Percentiles rank a stretch among this genome's conserved stretches.
These are phyloP conservation scores for Chaetomium sp. DNA, from an alignment of 2,329 filamentous ascomycete genomes.

Conservation along the genomic window DNA sequence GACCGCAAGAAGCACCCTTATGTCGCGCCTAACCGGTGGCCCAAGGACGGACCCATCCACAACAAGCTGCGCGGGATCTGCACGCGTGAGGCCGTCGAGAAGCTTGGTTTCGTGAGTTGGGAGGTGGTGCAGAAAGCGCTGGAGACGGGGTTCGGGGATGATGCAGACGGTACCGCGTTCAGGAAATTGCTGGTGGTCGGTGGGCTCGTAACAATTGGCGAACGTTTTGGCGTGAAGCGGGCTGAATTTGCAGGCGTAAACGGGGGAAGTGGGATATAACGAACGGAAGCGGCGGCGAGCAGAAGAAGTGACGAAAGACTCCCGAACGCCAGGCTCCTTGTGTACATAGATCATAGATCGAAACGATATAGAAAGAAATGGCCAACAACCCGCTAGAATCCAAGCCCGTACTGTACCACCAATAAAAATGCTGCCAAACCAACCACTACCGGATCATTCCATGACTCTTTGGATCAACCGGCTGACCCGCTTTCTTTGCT, in stretches of 20 bases:
- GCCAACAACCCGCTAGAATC: background rate
- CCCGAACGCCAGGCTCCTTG: too few relatives aligned
- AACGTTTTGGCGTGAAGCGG: slow-evolving; percentile 36
- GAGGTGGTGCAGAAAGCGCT: slow-evolving; percentile 27
- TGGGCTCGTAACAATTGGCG: slow-evolving; percentile 38
- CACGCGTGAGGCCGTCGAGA: slow-evolving; percentile 32
- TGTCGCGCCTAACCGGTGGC: slow-evolving; percentile 38
- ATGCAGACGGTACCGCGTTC: slow-evolving; percentile 30
- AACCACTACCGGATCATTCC: slow-evolving; percentile 9
- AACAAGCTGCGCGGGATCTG: slow-evolving; percentile 27
- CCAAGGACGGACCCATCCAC: slow-evolving; percentile 38
- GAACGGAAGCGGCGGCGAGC: background rate
- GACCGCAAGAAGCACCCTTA: slow-evolving; percentile 43
- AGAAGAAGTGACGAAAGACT: too few relatives aligned
- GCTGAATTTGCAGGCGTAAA: slow-evolving; percentile 17
- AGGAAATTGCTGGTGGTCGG: slow-evolving; percentile 33
- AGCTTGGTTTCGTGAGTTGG: slow-evolving; percentile 37
- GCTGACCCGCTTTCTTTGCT: slow-evolving; percentile 15
- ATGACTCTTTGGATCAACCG: slow-evolving; percentile 17
- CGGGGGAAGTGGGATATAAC: background rate
- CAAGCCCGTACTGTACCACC: background rate
- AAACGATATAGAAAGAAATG: background rate
- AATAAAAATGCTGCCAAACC: background rate
- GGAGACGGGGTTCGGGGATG: slow-evolving; percentile 32
- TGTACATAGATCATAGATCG: too few relatives aligned